Percentiles rank a stretch among this genome's conserved stretches.
Evolutionary conservation across 1,284 basidiomycete genomes (phyloP).

Genomic region (Cryptococcus depauperatus): DNA sequence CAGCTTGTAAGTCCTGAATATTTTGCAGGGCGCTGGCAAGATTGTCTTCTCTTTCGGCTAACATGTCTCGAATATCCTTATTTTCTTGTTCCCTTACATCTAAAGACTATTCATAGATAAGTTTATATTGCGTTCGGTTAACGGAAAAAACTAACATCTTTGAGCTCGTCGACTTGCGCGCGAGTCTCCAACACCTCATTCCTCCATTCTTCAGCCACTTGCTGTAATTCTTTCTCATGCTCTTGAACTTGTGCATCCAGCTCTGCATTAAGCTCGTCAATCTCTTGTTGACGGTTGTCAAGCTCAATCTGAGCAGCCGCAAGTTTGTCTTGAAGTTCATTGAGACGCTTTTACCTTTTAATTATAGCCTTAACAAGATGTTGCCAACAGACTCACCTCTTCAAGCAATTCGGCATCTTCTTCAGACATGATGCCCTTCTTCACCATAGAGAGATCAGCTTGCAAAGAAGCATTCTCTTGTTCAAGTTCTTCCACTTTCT

Average conservation of each 20-base stretch:
- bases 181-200: conserved; percentile 40
- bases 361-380: background rate
- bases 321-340: conserved; percentile 41
- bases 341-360: conserved; percentile 24
- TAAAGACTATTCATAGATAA: conserved; percentile 16
- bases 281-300: conserved; percentile 42
- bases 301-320: conserved; percentile 42
- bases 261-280: conserved; percentile 44
- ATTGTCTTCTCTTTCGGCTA: conserved; percentile 35
- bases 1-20: conserved; percentile 36
- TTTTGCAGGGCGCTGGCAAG: conserved; percentile 26
- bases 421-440: conserved; percentile 27
- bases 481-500: conserved; percentile 53
- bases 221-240: conserved; percentile 39
- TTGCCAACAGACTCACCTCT: conserved; percentile 22
- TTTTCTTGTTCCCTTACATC: conserved; percentile 34
- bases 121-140: background rate
- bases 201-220: conserved; percentile 41
- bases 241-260: conserved; percentile 38
- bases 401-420: conserved; percentile 36
- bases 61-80: conserved; percentile 29
- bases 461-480: conserved; percentile 46
- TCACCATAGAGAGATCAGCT: conserved; percentile 29
- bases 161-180: conserved; percentile 40
- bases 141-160: conserved; percentile 28